Percentiles rank a stretch among this genome's conserved stretches.
These are phyloP conservation scores for Candida corydali DNA, from an alignment of 805 yeast genomes.

Conservation along the genomic window DNA sequence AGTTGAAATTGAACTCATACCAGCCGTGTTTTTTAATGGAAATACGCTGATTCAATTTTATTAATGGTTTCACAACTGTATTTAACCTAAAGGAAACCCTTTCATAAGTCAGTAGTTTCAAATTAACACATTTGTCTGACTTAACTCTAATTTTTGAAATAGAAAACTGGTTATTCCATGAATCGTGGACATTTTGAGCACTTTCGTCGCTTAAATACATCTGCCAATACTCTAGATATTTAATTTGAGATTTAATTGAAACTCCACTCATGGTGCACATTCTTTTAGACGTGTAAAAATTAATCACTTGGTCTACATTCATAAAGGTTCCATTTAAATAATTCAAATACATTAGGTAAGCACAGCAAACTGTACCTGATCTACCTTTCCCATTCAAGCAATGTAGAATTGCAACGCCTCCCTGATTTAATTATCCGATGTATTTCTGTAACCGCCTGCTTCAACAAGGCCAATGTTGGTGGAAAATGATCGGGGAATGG, in stretches of 20 bases:
- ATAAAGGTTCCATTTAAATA: conserved; percentile 3
- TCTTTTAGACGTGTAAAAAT: conserved; percentile 51
- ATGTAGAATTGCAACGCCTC: conserved; percentile 66
- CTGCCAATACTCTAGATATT: conserved; percentile 60
- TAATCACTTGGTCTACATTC: conserved; percentile 44
- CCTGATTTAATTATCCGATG: conserved; percentile 30
- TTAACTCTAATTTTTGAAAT: conserved; percentile 1
- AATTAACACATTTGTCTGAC: not conserved
- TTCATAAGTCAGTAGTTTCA: conserved; percentile 1
- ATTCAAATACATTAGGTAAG: conserved; percentile 55
- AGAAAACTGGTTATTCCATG: not conserved
- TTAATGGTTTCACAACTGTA: conserved; percentile 1
- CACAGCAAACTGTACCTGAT: conserved; percentile 72
- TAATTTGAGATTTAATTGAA: conserved; percentile 62
- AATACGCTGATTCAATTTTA: not conserved
- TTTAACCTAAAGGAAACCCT: no score
- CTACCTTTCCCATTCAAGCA: conserved; percentile 93
- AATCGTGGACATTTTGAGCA: not conserved
- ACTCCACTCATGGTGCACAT: conserved; percentile 61
- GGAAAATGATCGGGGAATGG: conserved; percentile 81
- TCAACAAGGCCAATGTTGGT: conserved; percentile 56
- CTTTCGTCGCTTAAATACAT: conserved; percentile 7
- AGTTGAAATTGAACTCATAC: not conserved
- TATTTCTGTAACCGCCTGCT: conserved; percentile 43
- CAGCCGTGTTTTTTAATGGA: not conserved